Evolutionary conservation across 352 stramenopile genomes (phyloP), one percentile per base, ranked within the genome.

Genomic region (Globisporangium uncinulatum): DNA sequence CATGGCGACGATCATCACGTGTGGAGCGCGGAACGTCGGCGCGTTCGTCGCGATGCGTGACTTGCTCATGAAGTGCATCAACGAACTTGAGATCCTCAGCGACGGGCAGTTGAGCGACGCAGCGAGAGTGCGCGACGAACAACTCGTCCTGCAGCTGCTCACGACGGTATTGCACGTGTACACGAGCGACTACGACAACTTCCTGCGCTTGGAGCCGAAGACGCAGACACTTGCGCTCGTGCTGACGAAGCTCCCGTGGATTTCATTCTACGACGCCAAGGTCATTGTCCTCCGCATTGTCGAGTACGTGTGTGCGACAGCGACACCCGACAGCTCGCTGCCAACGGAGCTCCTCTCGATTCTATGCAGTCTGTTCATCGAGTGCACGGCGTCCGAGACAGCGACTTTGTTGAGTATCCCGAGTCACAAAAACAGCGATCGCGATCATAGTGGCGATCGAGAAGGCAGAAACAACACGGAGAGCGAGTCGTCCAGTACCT

Each of bases 241-340:
- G 13, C 51, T 91, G 52, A 83, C 76, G 14, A 89, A 86, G 54
- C 55, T 93, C 0, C 76, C 74, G 6, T 67, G 65, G 29, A 82
- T 86, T 3, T 43, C 36, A 4, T 86, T 77, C 29, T 83, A 76
- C 41, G 74, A 87, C 50, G 73, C 78, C 3, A 70, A 78, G 44
- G 67, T 87, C 14, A 88, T 90, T 57, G 85, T 88, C 8, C 66
- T 93, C 21, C 70, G 78, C 17, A 83, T 89, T 21, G 80, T 87
- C n/a, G 79, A 93, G 57, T 89, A 90, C 42, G 77, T 89, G 10
- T 89, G 79, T 49, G 80, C 72, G 20, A 67, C 74, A 34, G 80
- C 76, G 34, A 70, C 68, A 37, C 45, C 68, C 15, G 73, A 87
- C 3, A 66, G 66, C 2, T 47, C 66, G 7, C 52, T 86, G 17